Evolutionary conservation across 257 asterid species (phyloP).

Genomic region (Ilex asprella): DNA sequence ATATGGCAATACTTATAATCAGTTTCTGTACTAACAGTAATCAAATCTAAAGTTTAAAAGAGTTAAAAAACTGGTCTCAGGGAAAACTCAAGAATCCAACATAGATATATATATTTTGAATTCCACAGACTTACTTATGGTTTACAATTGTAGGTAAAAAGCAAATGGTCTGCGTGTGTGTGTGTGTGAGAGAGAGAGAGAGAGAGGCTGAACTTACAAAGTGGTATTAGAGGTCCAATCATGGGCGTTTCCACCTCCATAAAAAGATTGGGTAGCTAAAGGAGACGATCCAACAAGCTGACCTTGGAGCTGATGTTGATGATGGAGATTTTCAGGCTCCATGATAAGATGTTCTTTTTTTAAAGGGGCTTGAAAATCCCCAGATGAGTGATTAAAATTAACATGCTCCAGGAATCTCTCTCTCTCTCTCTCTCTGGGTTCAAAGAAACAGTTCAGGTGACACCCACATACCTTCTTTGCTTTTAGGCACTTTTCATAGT

Average conservation of each 20-base stretch:
- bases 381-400: slow-evolving; percentile 42
- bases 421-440: background rate
- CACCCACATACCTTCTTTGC: slow-evolving; percentile 27
- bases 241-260: slow-evolving; percentile 34
- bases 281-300: slow-evolving; percentile 47
- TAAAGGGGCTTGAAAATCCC: slow-evolving; percentile 72
- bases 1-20: too few species aligned
- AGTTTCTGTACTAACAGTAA: background rate
- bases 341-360: slow-evolving; percentile 41
- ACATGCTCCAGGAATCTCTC: slow-evolving; percentile 9
- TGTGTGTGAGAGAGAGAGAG: slow-evolving; percentile 19
- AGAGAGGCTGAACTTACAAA: slow-evolving; percentile 51
- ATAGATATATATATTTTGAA: slow-evolving; percentile 1
- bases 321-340: slow-evolving; percentile 70
- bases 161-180: background rate
- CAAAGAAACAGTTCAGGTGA: slow-evolving; percentile 40
- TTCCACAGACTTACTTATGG: slow-evolving; percentile 19
- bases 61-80: background rate
- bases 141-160: too few species aligned
- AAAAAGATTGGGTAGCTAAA: slow-evolving; percentile 28
- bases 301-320: slow-evolving; percentile 33
- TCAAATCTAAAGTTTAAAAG: background rate
- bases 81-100: background rate
- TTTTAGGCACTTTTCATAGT: slow-evolving; percentile 22
- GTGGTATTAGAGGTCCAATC: slow-evolving; percentile 50